These are phyloP conservation scores for Aspergillus persii DNA, from an alignment of 2,329 filamentous ascomycete species.

Conservation along the genomic window DNA sequence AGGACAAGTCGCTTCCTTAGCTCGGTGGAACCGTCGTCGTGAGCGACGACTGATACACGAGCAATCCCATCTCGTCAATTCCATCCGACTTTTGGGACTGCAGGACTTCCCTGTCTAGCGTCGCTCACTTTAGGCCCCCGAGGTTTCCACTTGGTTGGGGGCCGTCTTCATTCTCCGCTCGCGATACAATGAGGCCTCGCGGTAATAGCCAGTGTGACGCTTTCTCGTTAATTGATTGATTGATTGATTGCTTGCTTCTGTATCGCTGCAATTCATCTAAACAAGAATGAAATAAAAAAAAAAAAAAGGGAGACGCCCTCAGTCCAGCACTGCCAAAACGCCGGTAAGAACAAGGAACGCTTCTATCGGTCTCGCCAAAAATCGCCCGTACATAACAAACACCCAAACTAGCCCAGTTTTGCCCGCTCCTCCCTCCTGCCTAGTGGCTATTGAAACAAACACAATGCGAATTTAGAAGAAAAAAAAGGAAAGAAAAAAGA, in stretches of 20 bases:
- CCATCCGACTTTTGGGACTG: neutral
- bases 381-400: neutral
- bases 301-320: neutral
- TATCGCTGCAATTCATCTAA: neutral
- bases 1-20: neutral
- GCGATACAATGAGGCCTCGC: neutral
- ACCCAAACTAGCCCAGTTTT: neutral
- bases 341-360: neutral
- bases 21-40: neutral
- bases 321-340: neutral
- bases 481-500: neutral
- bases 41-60: neutral
- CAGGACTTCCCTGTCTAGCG: neutral
- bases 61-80: neutral
- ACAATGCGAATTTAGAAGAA: neutral
- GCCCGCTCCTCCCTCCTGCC: neutral
- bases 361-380: slow-evolving; percentile 4
- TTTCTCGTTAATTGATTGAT: neutral
- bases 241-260: neutral
- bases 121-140: neutral
- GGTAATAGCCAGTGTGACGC: neutral
- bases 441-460: neutral
- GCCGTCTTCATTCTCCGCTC: neutral
- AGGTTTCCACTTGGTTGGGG: neutral
- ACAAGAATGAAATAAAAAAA: neutral